phyloP scores from a whole-genome alignment of 164 flowering plant species.

The Berberis thunbergii region DNA sequence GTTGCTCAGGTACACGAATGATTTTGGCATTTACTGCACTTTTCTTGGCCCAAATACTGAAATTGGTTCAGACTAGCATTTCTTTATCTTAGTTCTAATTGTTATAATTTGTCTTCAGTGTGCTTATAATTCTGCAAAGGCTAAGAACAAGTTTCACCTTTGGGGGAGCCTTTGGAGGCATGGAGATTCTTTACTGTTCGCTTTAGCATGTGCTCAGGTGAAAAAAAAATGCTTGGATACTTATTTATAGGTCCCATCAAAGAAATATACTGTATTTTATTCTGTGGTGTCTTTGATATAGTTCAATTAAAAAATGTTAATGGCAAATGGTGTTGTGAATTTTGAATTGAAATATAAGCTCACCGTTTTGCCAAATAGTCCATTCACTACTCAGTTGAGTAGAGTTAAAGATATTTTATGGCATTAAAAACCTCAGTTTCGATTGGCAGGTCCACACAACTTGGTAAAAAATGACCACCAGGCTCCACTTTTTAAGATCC shows the following conservation, averaged over 20 bases:
- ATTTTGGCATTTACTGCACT: neutral
- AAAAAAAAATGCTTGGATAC: slow-evolving; percentile 1
- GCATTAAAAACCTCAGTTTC: too few species aligned
- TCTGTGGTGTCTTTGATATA: too few species aligned
- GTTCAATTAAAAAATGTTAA: too few species aligned
- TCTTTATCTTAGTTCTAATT: slow-evolving; percentile 4
- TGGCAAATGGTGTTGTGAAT: too few species aligned
- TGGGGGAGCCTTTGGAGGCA: slow-evolving; percentile 99
- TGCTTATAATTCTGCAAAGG: slow-evolving; percentile 94
- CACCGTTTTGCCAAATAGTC: too few species aligned
- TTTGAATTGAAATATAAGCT: too few species aligned
- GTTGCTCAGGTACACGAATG: slow-evolving; percentile 62
- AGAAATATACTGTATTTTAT: neutral
- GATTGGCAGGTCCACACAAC: too few species aligned
- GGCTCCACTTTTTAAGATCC: too few species aligned
- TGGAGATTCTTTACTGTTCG: slow-evolving; percentile 91
- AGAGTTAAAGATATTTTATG: too few species aligned
- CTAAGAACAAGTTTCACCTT: slow-evolving; percentile 86
- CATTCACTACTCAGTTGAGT: too few species aligned
- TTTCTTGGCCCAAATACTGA: neutral
- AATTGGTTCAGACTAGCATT: neutral
- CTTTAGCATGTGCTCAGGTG: slow-evolving; percentile 91
- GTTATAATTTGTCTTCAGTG: slow-evolving; percentile 36
- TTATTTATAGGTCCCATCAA: neutral
- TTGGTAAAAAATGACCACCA: too few species aligned